Percentiles rank a stretch among this genome's conserved stretches.
Conservation (phyloP, 139 green algal genomes). For the Haematococcus lacustris region DNA sequence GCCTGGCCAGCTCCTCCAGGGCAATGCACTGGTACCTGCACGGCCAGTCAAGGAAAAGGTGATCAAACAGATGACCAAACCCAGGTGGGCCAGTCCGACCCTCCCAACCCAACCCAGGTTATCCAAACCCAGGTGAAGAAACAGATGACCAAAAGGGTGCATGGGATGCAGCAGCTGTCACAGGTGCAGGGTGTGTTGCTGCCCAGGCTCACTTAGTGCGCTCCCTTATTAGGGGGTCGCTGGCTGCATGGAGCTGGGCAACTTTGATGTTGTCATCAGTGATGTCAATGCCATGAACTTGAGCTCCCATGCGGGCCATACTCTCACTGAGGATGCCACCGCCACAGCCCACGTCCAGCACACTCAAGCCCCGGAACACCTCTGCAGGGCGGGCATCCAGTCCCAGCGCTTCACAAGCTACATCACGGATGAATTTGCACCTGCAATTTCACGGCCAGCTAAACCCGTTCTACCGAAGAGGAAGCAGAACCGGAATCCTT, state of each 20-base stretch:
- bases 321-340: slow-evolving; percentile 77
- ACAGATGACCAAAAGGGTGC: background rate
- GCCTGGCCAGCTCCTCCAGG: slow-evolving; percentile 40
- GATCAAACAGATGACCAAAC: too few relatives aligned
- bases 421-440: slow-evolving; percentile 63
- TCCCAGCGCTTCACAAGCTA: slow-evolving; percentile 30
- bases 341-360: slow-evolving; percentile 88
- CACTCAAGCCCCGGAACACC: slow-evolving; percentile 25
- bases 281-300: slow-evolving; percentile 55
- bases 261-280: slow-evolving; percentile 40
- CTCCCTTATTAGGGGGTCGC: slow-evolving; percentile 27
- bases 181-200: too few relatives aligned
- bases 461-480: too few relatives aligned
- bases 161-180: background rate
- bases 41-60: background rate
- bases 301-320: slow-evolving; percentile 69
- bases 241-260: slow-evolving; percentile 36
- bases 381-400: slow-evolving; percentile 8
- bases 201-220: slow-evolving; percentile 33
- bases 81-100: too few relatives aligned
- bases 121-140: too few relatives aligned
- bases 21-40: slow-evolving; percentile 38
- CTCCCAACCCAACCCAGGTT: too few relatives aligned
- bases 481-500: too few relatives aligned
- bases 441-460: too few relatives aligned